These are phyloP conservation scores for Ophiostoma pallidulum DNA, from an alignment of 2,329 filamentous ascomycete species.

Conservation along the genomic window DNA sequence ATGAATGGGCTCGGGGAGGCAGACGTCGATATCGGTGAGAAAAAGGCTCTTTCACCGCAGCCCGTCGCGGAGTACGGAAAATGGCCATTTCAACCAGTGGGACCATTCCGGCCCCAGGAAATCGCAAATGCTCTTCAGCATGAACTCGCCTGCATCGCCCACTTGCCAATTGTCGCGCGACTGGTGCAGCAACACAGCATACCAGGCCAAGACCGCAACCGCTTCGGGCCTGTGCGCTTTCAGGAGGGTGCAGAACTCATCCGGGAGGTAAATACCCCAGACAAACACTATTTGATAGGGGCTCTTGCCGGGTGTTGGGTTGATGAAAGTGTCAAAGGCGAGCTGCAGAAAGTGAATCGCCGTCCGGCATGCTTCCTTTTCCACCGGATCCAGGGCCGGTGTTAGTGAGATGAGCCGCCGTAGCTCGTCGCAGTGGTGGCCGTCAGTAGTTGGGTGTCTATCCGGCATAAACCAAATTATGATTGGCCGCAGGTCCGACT, in stretches of 20 bases:
- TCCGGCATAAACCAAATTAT: slow-evolving; percentile 19
- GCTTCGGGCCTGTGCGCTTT: slow-evolving; percentile 30
- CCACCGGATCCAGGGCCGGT: slow-evolving; percentile 12
- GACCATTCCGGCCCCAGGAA: slow-evolving; percentile 25
- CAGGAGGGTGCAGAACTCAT: slow-evolving; percentile 28
- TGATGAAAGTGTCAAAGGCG: slow-evolving; percentile 20
- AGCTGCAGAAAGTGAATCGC: slow-evolving; percentile 24
- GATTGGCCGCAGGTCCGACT: slow-evolving; percentile 26
- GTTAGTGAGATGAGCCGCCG: slow-evolving; percentile 14
- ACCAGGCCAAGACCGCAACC: slow-evolving; percentile 30
- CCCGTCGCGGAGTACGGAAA: slow-evolving; percentile 14
- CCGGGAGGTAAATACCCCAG: slow-evolving; percentile 28
- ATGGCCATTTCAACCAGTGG: slow-evolving; percentile 22
- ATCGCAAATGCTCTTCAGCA: slow-evolving; percentile 20
- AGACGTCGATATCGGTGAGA: no score
- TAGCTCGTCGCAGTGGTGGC: slow-evolving; percentile 23
- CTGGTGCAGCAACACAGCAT: slow-evolving; percentile 32
- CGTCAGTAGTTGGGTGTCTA: slow-evolving; percentile 7
- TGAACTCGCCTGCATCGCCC: slow-evolving; percentile 21
- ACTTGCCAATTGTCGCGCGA: slow-evolving; percentile 27
- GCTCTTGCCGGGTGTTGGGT: slow-evolving; percentile 8
- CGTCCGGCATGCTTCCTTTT: slow-evolving; percentile 16
- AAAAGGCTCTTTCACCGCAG: not conserved
- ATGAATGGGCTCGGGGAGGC: no score
- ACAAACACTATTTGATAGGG: slow-evolving; percentile 23